Conservation (phyloP, 106 monocot species). For the Iris macrosiphon region DNA sequence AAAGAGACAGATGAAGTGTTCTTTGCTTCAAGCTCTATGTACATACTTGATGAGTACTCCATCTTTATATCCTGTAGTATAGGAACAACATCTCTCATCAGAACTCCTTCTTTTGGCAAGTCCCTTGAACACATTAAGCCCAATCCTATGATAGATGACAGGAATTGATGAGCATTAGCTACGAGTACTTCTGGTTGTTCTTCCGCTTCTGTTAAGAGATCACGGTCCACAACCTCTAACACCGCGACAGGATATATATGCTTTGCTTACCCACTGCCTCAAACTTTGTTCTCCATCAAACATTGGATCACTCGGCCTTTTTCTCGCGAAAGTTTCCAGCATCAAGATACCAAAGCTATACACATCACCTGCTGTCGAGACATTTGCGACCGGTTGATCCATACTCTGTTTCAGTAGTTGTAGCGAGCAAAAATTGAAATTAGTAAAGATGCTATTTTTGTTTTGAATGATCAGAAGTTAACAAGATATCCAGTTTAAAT, state of each 20-base stretch:
- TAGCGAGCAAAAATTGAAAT: no score
- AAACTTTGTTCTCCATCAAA: slow-evolving; percentile 14
- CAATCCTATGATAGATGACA: slow-evolving; percentile 3
- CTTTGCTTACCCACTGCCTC: slow-evolving; percentile 11
- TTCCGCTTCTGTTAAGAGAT: not conserved
- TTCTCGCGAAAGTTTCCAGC: slow-evolving; percentile 15
- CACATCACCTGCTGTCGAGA: slow-evolving; percentile 14
- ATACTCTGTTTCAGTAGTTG: slow-evolving; percentile 11
- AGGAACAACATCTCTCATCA: not conserved
- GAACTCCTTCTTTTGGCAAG: not conserved
- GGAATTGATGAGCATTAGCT: not conserved
- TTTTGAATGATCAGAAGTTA: no score
- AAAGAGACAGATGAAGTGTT: no score
- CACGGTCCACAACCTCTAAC: slow-evolving; percentile 1
- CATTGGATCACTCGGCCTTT: slow-evolving; percentile 17
- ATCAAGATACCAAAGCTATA: slow-evolving; percentile 24
- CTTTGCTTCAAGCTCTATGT: no score
- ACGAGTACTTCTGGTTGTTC: not conserved
- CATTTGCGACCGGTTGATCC: not conserved
- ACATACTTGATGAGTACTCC: slow-evolving; percentile 5
- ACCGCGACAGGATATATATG: slow-evolving; percentile 6
- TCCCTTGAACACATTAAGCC: not conserved
- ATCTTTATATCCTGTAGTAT: not conserved
- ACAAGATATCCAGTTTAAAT: no score
- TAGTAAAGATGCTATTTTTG: no score